Percentiles rank a stretch among this genome's conserved stretches.
Evolutionary conservation across 1,284 basidiomycete species (phyloP).

Genomic region (Amylostereum areolatum): DNA sequence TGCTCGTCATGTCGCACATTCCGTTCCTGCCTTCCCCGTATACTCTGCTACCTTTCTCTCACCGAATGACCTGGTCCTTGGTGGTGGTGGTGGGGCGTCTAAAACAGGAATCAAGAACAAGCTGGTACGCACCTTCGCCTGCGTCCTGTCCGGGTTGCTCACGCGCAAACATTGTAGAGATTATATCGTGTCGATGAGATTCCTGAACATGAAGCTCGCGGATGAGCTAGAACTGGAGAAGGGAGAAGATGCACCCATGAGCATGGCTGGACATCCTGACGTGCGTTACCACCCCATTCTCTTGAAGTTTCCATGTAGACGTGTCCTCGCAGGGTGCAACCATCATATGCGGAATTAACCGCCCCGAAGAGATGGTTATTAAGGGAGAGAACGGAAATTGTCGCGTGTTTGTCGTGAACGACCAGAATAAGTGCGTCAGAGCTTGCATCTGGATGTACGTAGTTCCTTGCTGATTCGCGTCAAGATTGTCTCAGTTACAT

Average conservation of each 20-base stretch:
- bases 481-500: slow-evolving; percentile 34
- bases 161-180: slow-evolving; percentile 37
- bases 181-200: slow-evolving; percentile 61
- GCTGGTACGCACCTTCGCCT: slow-evolving; percentile 49
- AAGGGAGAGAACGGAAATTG: slow-evolving; percentile 78
- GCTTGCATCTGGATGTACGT: neutral
- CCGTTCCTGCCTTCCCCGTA: slow-evolving; percentile 76
- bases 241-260: slow-evolving; percentile 92
- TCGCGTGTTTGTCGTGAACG: slow-evolving; percentile 58
- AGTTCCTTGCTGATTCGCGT: slow-evolving; percentile 6
- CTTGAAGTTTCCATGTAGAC: neutral
- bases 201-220: slow-evolving; percentile 52
- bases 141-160: slow-evolving; percentile 2
- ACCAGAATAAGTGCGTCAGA: slow-evolving; percentile 45
- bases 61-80: slow-evolving; percentile 71
- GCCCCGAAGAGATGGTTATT: slow-evolving; percentile 53
- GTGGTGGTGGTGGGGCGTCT: slow-evolving; percentile 83
- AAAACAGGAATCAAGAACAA: slow-evolving; percentile 89
- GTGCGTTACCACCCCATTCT: slow-evolving; percentile 30
- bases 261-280: slow-evolving; percentile 67
- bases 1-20: slow-evolving; percentile 71
- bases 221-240: slow-evolving; percentile 71
- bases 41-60: slow-evolving; percentile 84
- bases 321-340: slow-evolving; percentile 33
- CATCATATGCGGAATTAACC: slow-evolving; percentile 84